These are phyloP conservation scores for Ophiocordyceps camponoti-saundersi DNA, from an alignment of 2,329 filamentous ascomycete genomes.

Conservation along the genomic window DNA sequence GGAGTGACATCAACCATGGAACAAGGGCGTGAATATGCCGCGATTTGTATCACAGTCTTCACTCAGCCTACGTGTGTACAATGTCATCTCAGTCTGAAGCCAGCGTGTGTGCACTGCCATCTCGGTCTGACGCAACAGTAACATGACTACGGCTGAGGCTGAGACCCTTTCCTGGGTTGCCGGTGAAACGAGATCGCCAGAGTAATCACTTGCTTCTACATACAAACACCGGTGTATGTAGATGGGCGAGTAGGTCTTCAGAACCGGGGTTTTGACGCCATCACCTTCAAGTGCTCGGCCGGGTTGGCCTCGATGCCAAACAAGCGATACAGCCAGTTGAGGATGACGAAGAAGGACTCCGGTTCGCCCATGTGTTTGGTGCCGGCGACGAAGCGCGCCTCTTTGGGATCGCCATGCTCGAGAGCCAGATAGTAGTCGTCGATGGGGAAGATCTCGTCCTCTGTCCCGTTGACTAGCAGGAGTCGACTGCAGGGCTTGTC, in stretches of 20 bases:
- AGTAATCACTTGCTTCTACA: no score
- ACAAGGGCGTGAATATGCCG: no score
- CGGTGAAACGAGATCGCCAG: no score
- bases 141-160: no score
- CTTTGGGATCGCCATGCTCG: not conserved
- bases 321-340: not conserved
- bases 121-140: no score
- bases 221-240: no score
- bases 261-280: not conserved
- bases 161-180: no score
- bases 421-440: not conserved
- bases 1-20: no score
- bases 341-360: not conserved
- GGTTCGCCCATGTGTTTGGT: not conserved
- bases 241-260: not conserved
- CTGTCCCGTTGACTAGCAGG: not conserved
- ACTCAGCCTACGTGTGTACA: no score
- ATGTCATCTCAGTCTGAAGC: no score
- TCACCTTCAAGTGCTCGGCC: not conserved
- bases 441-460: not conserved
- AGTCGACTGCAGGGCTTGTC: not conserved
- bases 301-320: not conserved
- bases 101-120: no score
- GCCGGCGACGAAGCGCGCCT: not conserved
- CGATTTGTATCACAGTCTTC: no score